Percentiles rank a stretch among this genome's conserved stretches.
Evolutionary conservation across 345 rosid species (phyloP).

Genomic region (Pugionium dolabratum): DNA sequence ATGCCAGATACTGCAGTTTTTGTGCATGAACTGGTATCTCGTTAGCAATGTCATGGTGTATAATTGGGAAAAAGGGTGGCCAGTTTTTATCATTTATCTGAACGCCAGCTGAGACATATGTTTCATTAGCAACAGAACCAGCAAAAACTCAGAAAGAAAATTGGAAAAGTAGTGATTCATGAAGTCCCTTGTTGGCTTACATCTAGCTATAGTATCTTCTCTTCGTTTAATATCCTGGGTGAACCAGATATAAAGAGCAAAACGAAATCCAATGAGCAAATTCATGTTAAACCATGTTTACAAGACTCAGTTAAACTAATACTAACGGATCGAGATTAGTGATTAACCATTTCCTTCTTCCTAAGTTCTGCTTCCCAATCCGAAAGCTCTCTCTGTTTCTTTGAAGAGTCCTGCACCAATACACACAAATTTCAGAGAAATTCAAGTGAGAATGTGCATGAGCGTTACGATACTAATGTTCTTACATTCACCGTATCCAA

Average conservation of each 20-base stretch:
- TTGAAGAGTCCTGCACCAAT: constrained; percentile 58
- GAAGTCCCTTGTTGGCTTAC: too few relatives aligned
- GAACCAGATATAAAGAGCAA: neutral
- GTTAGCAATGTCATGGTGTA: constrained; percentile 94
- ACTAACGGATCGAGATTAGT: too few relatives aligned
- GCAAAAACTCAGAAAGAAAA: too few relatives aligned
- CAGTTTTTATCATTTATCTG: constrained; percentile 74
- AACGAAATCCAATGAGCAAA: too few relatives aligned
- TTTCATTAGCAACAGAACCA: too few relatives aligned
- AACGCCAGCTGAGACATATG: constrained; percentile 70
- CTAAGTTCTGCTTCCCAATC: constrained; percentile 96
- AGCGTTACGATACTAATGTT: neutral
- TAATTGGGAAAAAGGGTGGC: constrained; percentile 95
- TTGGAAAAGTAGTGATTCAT: too few relatives aligned
- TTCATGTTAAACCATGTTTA: neutral
- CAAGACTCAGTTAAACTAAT: too few relatives aligned
- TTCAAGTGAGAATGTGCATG: neutral
- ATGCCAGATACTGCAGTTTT: constrained; percentile 92
- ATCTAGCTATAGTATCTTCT: constrained; percentile 39
- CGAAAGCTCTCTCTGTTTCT: constrained; percentile 75
- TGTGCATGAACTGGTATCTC: constrained; percentile 98
- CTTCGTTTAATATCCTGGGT: constrained; percentile 40
- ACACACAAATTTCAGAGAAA: constrained; percentile 31
- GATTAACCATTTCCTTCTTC: constrained; percentile 69
- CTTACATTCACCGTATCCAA: constrained; percentile 75